A percentile compares a stretch with the other conserved stretches of the same genome.
Evolutionary conservation across 73 alveolate genomes (phyloP).

Genomic region (Paramecium tetraurelia): DNA sequence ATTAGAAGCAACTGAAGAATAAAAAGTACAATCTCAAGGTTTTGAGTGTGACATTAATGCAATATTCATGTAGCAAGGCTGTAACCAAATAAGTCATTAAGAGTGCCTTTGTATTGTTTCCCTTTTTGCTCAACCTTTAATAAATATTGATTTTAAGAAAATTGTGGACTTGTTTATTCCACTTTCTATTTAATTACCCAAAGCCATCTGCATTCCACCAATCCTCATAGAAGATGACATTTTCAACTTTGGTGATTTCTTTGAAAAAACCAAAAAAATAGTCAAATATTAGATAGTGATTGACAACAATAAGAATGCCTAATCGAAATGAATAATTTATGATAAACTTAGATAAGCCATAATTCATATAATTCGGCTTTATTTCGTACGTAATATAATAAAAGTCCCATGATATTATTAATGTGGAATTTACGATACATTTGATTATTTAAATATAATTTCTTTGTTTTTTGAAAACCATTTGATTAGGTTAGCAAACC

Average conservation of each 20-base stretch:
- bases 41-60: neutral
- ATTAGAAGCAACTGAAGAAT: neutral
- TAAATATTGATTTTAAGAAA: neutral
- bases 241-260: neutral
- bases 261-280: neutral
- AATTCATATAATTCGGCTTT: neutral
- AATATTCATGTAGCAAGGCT: neutral
- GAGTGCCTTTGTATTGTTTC: neutral
- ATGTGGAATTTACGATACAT: neutral
- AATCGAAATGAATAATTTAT: neutral
- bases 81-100: neutral
- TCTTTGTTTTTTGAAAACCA: neutral
- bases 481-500: neutral
- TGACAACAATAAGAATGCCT: neutral
- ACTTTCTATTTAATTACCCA: neutral
- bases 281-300: neutral
- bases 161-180: neutral
- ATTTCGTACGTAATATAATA: neutral
- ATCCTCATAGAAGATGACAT: neutral
- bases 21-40: neutral
- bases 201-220: slow-evolving; percentile 22
- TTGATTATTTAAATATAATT: neutral
- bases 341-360: neutral
- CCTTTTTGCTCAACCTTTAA: neutral
- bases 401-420: slow-evolving; percentile 6